phyloP scores from a whole-genome alignment of 1,139 yeast species.

The Pichiaceae sp. region DNA sequence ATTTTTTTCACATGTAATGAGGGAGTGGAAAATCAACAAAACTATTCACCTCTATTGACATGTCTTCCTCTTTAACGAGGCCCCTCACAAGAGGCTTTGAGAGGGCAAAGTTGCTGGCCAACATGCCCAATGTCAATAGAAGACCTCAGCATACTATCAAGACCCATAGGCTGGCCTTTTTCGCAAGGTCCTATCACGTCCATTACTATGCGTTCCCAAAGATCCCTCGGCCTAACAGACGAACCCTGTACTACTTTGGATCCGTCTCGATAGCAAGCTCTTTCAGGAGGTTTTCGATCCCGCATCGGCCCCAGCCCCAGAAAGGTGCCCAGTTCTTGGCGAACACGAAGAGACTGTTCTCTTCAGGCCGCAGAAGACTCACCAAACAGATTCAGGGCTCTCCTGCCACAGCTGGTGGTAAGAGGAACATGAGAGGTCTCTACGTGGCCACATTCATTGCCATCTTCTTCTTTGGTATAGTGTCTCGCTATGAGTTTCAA shows the following conservation, averaged over 20 bases:
- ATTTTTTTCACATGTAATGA: background rate
- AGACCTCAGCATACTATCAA: background rate
- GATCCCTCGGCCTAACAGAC: slow-evolving; percentile 59
- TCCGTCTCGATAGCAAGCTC: slow-evolving; percentile 19
- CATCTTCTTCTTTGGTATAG: slow-evolving; percentile 57
- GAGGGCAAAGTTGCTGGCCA: background rate
- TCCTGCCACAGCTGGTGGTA: background rate
- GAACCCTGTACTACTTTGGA: slow-evolving; percentile 38
- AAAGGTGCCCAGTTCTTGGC: slow-evolving; percentile 24
- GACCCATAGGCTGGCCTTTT: background rate
- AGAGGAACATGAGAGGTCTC: background rate
- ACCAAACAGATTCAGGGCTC: slow-evolving; percentile 25
- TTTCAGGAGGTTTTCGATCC: slow-evolving; percentile 7
- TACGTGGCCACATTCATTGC: slow-evolving; percentile 63
- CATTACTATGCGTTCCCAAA: slow-evolving; percentile 44
- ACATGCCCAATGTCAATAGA: background rate
- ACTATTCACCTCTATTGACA: background rate
- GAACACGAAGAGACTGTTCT: slow-evolving; percentile 4
- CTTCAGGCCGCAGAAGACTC: slow-evolving; percentile 6
- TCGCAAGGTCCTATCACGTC: slow-evolving; percentile 1
- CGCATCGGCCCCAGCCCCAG: slow-evolving; percentile 19
- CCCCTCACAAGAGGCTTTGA: background rate
- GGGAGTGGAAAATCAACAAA: background rate
- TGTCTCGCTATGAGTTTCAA: slow-evolving; percentile 31
- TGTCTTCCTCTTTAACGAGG: background rate